Percentiles rank a stretch among this genome's conserved stretches.
These are phyloP conservation scores for Camellia lanceoleosa DNA, from an alignment of 148 eudicot species.

Conservation along the genomic window DNA sequence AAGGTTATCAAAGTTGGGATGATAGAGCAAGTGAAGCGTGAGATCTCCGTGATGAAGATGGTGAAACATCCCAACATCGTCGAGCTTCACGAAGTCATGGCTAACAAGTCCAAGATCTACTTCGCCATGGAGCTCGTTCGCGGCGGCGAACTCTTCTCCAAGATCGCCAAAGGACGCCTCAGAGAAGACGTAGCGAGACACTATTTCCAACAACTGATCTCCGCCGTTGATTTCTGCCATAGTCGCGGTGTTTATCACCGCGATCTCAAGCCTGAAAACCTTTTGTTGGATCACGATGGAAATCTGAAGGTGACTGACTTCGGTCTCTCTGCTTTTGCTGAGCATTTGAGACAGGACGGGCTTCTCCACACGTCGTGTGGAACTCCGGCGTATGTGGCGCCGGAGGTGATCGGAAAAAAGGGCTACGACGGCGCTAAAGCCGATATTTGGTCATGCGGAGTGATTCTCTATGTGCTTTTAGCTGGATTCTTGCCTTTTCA, in stretches of 20 bases:
- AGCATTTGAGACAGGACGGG: constrained; percentile 38
- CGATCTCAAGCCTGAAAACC: constrained; percentile 68
- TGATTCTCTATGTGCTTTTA: constrained; percentile 53
- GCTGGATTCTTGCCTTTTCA: constrained; percentile 75
- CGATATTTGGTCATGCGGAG: constrained; percentile 83
- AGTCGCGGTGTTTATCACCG: constrained; percentile 79
- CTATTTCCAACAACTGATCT: constrained; percentile 64
- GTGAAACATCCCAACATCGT: constrained; percentile 67
- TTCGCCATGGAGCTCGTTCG: constrained; percentile 72
- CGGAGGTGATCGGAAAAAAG: constrained; percentile 65
- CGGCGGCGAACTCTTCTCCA: constrained; percentile 68
- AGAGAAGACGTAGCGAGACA: constrained; percentile 44
- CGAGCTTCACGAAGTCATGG: constrained; percentile 70
- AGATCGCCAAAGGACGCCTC: constrained; percentile 38
- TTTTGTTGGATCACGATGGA: constrained; percentile 49
- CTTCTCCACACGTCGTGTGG: constrained; percentile 69
- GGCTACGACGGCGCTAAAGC: constrained; percentile 81
- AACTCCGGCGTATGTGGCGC: constrained; percentile 80
- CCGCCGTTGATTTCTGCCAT: constrained; percentile 77
- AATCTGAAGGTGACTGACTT: constrained; percentile 67
- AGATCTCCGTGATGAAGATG: constrained; percentile 75
- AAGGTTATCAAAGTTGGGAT: constrained; percentile 63
- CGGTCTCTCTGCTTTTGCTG: constrained; percentile 58
- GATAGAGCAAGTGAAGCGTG: constrained; percentile 77
- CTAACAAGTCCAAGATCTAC: constrained; percentile 61